Percentiles rank a stretch among this genome's conserved stretches.
phyloP scores from a whole-genome alignment of 495 filamentous ascomycete genomes.

The Penicillium macrosclerotiorum region DNA sequence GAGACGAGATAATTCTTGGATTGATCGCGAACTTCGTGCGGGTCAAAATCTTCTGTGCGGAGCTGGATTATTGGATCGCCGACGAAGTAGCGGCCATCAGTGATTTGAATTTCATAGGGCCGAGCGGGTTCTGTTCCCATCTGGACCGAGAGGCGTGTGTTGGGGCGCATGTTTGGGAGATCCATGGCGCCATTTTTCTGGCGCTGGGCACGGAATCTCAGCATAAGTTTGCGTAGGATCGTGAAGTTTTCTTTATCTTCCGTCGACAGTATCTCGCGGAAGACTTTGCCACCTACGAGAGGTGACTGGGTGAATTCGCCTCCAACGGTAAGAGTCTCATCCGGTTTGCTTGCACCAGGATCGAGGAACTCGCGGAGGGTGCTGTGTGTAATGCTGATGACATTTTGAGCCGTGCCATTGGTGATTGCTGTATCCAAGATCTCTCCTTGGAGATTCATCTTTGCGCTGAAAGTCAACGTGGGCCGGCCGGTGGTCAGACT shows the following conservation, averaged over 20 bases:
- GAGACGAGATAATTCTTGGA: conserved; percentile 48
- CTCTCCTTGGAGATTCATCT: conserved; percentile 62
- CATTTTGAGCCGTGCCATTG: conserved; percentile 67
- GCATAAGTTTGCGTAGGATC: conserved; percentile 41
- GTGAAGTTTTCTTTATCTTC: conserved; percentile 42
- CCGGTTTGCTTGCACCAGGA: conserved; percentile 12
- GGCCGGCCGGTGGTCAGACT: conserved; percentile 67
- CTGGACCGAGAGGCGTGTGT: conserved; percentile 33
- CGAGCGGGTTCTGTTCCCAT: conserved; percentile 19
- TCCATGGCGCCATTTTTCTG: conserved; percentile 42
- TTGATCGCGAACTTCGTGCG: conserved; percentile 40
- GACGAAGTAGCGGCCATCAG: conserved; percentile 33
- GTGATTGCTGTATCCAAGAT: conserved; percentile 68
- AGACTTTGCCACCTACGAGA: conserved; percentile 2
- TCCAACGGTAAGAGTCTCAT: conserved; percentile 36
- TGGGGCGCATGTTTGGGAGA: conserved; percentile 12
- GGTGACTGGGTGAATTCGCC: conserved; percentile 23
- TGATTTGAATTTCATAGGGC: conserved; percentile 30
- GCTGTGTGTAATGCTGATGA: conserved; percentile 68
- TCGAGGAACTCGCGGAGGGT: conserved; percentile 52
- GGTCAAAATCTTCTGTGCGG: conserved; percentile 24
- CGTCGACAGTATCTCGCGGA: conserved; percentile 24
- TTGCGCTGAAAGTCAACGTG: conserved; percentile 79
- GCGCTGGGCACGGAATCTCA: conserved; percentile 37
- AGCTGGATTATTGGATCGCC: conserved; percentile 57